Evolutionary conservation across 2,329 filamentous ascomycete genomes (phyloP), one percentile per base, ranked within the genome.

Genomic region (Ophiosphaerella narmari): DNA sequence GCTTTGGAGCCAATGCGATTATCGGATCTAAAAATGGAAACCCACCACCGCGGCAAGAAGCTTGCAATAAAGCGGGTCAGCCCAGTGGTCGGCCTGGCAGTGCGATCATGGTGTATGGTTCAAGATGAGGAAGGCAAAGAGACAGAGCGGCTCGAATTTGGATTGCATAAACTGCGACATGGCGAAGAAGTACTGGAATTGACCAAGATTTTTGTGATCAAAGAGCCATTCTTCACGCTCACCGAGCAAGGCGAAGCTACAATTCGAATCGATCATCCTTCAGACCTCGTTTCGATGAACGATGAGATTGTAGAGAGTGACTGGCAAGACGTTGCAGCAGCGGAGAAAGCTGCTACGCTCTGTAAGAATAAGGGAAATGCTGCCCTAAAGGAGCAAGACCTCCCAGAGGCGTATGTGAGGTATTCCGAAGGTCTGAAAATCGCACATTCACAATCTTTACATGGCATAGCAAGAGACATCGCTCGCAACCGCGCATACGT

Each of bases 141-240:
- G 24, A 50, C 62, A 1, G 49, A 70, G 1, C 63, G 75, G 0
- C 32, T 67, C 7, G 65, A 67, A n/a, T 55, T 67, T 32, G 42
- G 56, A 23, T 44, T 67, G 26, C 63, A 66, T 37, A 67, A 64
- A 41, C 50, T 57, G 11, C 54, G 59, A 16, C 57, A 73, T 3
- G 61, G 62, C 0, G 54, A 71, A 4, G 62, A 77, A 5, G 57
- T 75, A 0, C 43, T 82, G 3, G 50, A 58, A 0, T 45, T 66
- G 5, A 67, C 69, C 1, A 67, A 63, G 11, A 58, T 77, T 0
- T 70, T 76, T 9, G 58, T 83, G 24, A 44, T 85, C 24, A 85
- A 84, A 50, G 82, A 85, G 46, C 81, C 82, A 0, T 85, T 77
- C 54, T 75, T 83, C 51, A 82, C 78, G 48, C 39, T 64, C 0